Evolutionary conservation across 768 basidiomycete genomes (phyloP).

Genomic region (Xerocomus potaroensis): DNA sequence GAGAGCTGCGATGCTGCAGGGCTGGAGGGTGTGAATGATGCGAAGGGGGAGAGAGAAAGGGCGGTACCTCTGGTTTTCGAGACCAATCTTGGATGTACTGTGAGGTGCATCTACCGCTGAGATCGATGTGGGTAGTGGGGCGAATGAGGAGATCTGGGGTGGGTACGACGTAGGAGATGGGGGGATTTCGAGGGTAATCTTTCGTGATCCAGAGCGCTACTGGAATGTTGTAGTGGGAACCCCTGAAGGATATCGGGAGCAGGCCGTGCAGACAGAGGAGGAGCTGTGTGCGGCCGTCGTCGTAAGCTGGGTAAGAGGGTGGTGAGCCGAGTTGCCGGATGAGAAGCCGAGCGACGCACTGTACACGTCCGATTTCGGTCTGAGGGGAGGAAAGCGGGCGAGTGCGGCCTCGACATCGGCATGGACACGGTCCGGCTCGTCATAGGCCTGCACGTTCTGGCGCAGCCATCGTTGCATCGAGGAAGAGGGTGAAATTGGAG

Average conservation of each 20-base stretch:
- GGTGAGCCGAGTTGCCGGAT: neutral
- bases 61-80: slow-evolving; percentile 58
- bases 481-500: neutral
- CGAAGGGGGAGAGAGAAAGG: slow-evolving; percentile 8
- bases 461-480: slow-evolving; percentile 58
- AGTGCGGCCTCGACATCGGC: slow-evolving; percentile 62
- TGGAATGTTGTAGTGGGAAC: slow-evolving; percentile 87
- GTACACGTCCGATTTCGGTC: slow-evolving; percentile 81
- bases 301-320: slow-evolving; percentile 66
- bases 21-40: slow-evolving; percentile 42
- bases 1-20: slow-evolving; percentile 69
- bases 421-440: slow-evolving; percentile 51
- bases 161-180: slow-evolving; percentile 88
- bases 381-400: slow-evolving; percentile 47
- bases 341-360: slow-evolving; percentile 36
- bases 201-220: slow-evolving; percentile 82
- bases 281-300: slow-evolving; percentile 90
- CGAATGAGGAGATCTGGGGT: slow-evolving; percentile 88
- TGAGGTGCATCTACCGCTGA: slow-evolving; percentile 67
- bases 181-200: slow-evolving; percentile 79
- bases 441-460: slow-evolving; percentile 58
- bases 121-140: slow-evolving; percentile 69
- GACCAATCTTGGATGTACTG: slow-evolving; percentile 77
- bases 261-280: slow-evolving; percentile 90
- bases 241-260: slow-evolving; percentile 78